phyloP scores from a whole-genome alignment of 2,329 filamentous ascomycete species.

The Microcera coccophila region DNA sequence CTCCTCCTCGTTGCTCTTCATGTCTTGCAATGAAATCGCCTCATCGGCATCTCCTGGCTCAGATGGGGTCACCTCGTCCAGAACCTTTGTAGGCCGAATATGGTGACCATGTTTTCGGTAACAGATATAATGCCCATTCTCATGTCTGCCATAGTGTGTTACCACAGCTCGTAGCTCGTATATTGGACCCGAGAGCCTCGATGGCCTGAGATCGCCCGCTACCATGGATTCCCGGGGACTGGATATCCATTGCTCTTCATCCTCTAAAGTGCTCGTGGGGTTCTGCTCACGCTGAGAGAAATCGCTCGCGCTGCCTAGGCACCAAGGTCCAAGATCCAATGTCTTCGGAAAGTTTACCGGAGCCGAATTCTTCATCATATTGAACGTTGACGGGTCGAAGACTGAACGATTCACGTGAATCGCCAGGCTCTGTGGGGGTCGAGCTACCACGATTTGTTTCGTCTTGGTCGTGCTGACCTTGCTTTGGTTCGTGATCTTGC shows the following conservation, averaged over 20 bases:
- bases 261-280: background rate
- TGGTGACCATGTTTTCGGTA: constrained; percentile 65
- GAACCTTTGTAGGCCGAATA: constrained; percentile 5
- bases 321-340: constrained; percentile 81
- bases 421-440: constrained; percentile 74
- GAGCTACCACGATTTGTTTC: constrained; percentile 79
- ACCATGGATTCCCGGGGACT: constrained; percentile 72
- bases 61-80: constrained; percentile 2
- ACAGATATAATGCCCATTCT: constrained; percentile 94
- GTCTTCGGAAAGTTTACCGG: constrained; percentile 69
- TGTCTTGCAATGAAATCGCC: constrained; percentile 6
- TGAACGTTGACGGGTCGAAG: constrained; percentile 78
- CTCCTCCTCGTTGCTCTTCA: constrained; percentile 3
- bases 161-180: constrained; percentile 82
- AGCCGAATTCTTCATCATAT: constrained; percentile 79
- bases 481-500: constrained; percentile 62
- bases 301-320: constrained; percentile 57
- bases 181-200: constrained; percentile 52
- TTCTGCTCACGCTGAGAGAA: too few species aligned
- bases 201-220: constrained; percentile 48
- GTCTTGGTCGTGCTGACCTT: constrained; percentile 79
- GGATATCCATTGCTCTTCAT: constrained; percentile 64
- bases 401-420: constrained; percentile 90
- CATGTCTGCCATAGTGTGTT: constrained; percentile 85
- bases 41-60: constrained; percentile 16